phyloP scores from a whole-genome alignment of 2,329 filamentous ascomycete species.

The Graphium sp. region DNA sequence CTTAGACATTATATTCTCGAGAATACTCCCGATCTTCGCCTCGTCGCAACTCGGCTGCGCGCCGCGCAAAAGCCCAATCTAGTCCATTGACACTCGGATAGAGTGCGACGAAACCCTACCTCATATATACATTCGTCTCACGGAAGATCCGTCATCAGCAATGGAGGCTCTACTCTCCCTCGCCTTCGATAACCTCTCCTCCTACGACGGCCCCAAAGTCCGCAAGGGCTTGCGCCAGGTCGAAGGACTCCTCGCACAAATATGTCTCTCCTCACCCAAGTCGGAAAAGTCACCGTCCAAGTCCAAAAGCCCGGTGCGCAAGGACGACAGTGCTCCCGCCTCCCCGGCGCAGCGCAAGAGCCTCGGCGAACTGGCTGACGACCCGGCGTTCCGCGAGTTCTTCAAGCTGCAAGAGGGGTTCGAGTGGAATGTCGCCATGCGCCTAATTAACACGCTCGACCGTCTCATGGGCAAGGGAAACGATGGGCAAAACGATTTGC shows the following conservation, averaged over 20 bases:
- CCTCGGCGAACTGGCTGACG: constrained; percentile 54
- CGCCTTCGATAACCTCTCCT: constrained; percentile 92
- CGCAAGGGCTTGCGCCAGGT: constrained; percentile 89
- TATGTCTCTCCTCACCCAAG: constrained; percentile 53
- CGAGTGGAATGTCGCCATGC: constrained; percentile 89
- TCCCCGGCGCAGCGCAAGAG: constrained; percentile 31
- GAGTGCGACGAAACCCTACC: background rate
- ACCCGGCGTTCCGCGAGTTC: constrained; percentile 87
- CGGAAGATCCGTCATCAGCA: constrained; percentile 10
- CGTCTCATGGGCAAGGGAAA: constrained; percentile 68
- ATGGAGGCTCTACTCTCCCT: constrained; percentile 91
- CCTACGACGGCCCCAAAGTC: constrained; percentile 76
- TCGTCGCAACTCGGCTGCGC: background rate
- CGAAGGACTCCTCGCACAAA: constrained; percentile 83
- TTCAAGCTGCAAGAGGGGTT: constrained; percentile 95
- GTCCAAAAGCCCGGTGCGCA: constrained; percentile 12
- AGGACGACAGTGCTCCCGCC: constrained; percentile 14
- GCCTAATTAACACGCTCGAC: constrained; percentile 73
- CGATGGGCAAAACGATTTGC: constrained; percentile 69
- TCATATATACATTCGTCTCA: constrained; percentile 1
- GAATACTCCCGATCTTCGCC: background rate
- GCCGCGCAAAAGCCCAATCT: constrained; percentile 1
- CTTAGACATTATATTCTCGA: background rate
- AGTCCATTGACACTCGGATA: background rate
- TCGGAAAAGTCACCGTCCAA: constrained; percentile 7